Conservation (phyloP, 164 flowering plant genomes). For the Vitis riparia region DNA sequence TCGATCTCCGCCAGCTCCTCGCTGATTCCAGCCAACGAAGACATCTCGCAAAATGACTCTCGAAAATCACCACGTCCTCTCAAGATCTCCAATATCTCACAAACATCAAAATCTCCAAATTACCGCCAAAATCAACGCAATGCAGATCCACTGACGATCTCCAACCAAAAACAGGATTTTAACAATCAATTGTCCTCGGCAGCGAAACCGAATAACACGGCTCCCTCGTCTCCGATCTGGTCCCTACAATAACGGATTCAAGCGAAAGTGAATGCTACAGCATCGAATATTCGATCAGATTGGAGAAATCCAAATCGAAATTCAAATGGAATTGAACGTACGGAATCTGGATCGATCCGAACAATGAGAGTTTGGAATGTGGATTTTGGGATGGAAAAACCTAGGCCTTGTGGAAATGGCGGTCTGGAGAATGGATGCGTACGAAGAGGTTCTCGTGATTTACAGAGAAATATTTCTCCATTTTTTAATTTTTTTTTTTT, state of each 20-base stretch:
- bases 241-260: not conserved
- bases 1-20: constrained; percentile 84
- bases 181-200: too few relatives aligned
- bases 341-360: not conserved
- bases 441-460: constrained; percentile 2
- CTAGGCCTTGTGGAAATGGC: not conserved
- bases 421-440: not conserved
- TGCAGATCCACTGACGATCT: too few relatives aligned
- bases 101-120: not conserved
- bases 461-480: not conserved
- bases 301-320: not conserved
- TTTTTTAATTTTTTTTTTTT: not conserved
- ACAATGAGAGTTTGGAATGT: not conserved
- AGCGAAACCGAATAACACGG: too few relatives aligned
- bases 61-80: not conserved
- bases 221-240: too few relatives aligned
- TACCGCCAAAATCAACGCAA: not conserved
- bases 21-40: constrained; percentile 62
- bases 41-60: constrained; percentile 31
- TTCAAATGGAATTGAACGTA: not conserved
- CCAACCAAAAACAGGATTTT: too few relatives aligned
- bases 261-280: not conserved
- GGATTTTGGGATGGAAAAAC: not conserved
- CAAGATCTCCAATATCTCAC: not conserved
- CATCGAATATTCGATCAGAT: not conserved